Conservation (phyloP, 2,329 filamentous ascomycete species). For the Sarocladium oryzae region DNA sequence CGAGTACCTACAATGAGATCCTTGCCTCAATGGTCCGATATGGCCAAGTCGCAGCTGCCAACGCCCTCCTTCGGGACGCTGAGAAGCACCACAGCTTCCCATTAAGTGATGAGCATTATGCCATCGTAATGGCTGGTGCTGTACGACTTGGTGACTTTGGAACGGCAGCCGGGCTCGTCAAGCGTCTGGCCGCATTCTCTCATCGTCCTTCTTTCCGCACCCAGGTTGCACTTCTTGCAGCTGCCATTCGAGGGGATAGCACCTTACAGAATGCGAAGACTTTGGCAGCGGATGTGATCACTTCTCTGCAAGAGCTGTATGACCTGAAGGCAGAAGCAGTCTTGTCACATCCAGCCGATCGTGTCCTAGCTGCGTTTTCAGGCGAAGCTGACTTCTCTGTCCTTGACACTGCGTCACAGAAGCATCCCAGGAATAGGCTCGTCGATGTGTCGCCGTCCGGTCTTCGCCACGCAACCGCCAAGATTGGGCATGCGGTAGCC, state of each 20-base stretch:
- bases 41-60: conserved; percentile 43
- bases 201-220: conserved; percentile 27
- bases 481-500: conserved; percentile 25
- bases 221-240: conserved; percentile 36
- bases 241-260: conserved; percentile 20
- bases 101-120: conserved; percentile 35
- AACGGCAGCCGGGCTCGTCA: background rate
- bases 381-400: background rate
- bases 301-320: background rate
- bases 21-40: conserved; percentile 42
- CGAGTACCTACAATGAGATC: conserved; percentile 43
- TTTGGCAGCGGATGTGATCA: background rate
- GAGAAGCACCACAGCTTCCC: conserved; percentile 37
- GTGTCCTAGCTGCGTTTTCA: background rate
- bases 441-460: background rate
- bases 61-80: conserved; percentile 39
- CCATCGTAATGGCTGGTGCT: conserved; percentile 46
- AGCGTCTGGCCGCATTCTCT: background rate
- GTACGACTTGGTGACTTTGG: conserved; percentile 36
- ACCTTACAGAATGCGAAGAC: background rate
- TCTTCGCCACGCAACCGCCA: conserved; percentile 17
- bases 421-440: background rate
- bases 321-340: background rate
- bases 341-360: background rate
- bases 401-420: background rate